phyloP scores from a whole-genome alignment of 2,329 filamentous ascomycete species.

The Pleoardoris graminearum region DNA sequence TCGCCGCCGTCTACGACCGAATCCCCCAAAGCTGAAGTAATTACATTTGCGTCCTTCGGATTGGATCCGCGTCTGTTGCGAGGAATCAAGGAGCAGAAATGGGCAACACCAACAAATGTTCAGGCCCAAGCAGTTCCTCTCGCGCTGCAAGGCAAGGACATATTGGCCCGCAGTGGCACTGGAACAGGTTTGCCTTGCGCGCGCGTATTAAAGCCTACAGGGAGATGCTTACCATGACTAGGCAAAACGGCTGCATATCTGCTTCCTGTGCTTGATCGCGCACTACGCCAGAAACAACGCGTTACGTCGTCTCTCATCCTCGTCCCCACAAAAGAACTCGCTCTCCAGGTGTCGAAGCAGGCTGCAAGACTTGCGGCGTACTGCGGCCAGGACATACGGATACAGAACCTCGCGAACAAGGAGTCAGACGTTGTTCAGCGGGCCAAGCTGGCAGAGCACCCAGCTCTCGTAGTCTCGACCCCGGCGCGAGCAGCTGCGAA shows the following conservation, averaged over 20 bases:
- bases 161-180: slow-evolving; percentile 89
- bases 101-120: slow-evolving; percentile 82
- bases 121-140: slow-evolving; percentile 87
- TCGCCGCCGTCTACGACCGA: slow-evolving; percentile 22
- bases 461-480: slow-evolving; percentile 89
- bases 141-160: slow-evolving; percentile 83
- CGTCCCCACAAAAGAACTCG: slow-evolving; percentile 91
- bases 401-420: slow-evolving; percentile 86
- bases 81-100: slow-evolving; percentile 81
- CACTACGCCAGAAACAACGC: slow-evolving; percentile 75
- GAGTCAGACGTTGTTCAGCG: slow-evolving; percentile 86
- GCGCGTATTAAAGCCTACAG: too few relatives aligned
- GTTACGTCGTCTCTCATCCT: slow-evolving; percentile 79
- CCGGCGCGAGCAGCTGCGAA: slow-evolving; percentile 82
- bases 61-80: slow-evolving; percentile 86
- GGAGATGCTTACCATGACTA: not conserved
- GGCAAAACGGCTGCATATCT: slow-evolving; percentile 96
- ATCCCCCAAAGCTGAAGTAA: slow-evolving; percentile 16
- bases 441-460: slow-evolving; percentile 80
- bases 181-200: slow-evolving; percentile 66
- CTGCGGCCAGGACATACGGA: slow-evolving; percentile 80
- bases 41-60: slow-evolving; percentile 76
- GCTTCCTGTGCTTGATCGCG: slow-evolving; percentile 81
- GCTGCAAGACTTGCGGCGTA: slow-evolving; percentile 78
- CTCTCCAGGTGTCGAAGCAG: slow-evolving; percentile 82